Conservation (phyloP, 345 rosid species). For the Populus simonii region DNA sequence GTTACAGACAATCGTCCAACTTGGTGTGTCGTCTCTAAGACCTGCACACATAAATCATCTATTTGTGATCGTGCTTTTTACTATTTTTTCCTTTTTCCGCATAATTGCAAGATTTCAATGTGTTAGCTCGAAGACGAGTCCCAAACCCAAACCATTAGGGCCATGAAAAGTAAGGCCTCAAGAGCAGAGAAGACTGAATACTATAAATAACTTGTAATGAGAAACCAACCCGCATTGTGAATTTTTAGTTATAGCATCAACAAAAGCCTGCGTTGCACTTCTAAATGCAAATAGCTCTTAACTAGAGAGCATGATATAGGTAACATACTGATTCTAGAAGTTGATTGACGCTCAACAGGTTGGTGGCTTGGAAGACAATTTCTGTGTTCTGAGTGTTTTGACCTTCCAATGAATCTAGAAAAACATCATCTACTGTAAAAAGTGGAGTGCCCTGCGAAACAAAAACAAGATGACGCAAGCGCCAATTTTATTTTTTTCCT, state of each 20-base stretch:
- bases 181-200: background rate
- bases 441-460: conserved; percentile 38
- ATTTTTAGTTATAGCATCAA: background rate
- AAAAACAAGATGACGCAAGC: conserved; percentile 14
- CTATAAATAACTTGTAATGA: background rate
- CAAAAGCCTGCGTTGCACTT: background rate
- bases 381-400: conserved; percentile 34
- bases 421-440: conserved; percentile 55
- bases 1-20: conserved; percentile 73
- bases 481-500: background rate
- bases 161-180: background rate
- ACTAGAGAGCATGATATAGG: background rate
- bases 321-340: conserved; percentile 74
- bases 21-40: conserved; percentile 66
- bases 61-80: conserved; percentile 4
- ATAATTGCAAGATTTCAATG: background rate
- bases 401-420: conserved; percentile 45
- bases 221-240: background rate
- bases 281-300: background rate
- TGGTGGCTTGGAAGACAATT: conserved; percentile 30
- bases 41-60: conserved; percentile 39
- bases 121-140: background rate
- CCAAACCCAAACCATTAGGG: background rate
- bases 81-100: background rate
- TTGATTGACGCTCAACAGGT: conserved; percentile 65